phyloP scores from a whole-genome alignment of 2,329 filamentous ascomycete species.

The Colletotrichum orbiculare region DNA sequence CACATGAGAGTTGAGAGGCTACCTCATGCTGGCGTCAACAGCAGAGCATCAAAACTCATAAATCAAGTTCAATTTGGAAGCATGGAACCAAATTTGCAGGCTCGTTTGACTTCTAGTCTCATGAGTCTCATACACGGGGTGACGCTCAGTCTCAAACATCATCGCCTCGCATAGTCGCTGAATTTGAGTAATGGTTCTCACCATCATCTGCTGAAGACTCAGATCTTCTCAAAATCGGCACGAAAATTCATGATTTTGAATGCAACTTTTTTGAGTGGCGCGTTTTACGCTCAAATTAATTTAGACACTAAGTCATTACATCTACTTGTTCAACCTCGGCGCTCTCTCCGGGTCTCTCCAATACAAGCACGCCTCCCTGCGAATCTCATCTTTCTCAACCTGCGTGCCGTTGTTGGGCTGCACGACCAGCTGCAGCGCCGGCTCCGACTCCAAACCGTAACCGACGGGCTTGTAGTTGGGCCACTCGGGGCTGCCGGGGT shows the following conservation, averaged over 20 bases:
- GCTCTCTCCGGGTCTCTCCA: slow-evolving; percentile 51
- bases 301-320: background rate
- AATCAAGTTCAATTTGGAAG: too few species aligned
- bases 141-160: too few species aligned
- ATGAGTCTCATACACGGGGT: too few species aligned
- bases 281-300: background rate
- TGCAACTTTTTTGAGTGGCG: background rate
- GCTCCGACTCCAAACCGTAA: slow-evolving; percentile 40
- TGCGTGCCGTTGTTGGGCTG: slow-evolving; percentile 43
- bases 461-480: slow-evolving; percentile 42
- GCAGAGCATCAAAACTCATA: too few species aligned
- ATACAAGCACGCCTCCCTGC: slow-evolving; percentile 47
- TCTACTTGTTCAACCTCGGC: slow-evolving; percentile 47
- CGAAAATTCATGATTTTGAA: background rate
- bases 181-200: too few species aligned
- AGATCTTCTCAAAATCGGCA: too few species aligned
- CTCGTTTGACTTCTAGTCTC: too few species aligned
- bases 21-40: too few species aligned
- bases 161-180: too few species aligned
- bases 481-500: slow-evolving; percentile 38
- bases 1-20: too few species aligned
- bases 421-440: slow-evolving; percentile 46
- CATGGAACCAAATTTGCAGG: too few species aligned
- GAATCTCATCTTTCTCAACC: slow-evolving; percentile 47
- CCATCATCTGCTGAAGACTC: too few species aligned